Evolutionary conservation across 176 grass and related monocot species (phyloP).

Genomic region (maize (Zea mays)): Zm-B73-REFERENCE-NAM-5.0 NC_050096.1:15015501-15016000

Average conservation of each 20-base stretch:
- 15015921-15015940: slow-evolving; percentile 23
- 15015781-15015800: neutral
- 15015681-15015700: no score
- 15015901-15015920: neutral
- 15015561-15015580: no score
- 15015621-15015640: no score
- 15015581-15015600: no score
- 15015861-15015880: slow-evolving; percentile 20
- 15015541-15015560: no score
- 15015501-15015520: no score
- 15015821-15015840: slow-evolving; percentile 21
- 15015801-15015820: neutral
- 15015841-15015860: neutral
- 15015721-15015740: neutral
- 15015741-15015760: neutral
- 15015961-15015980: neutral
- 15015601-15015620: no score
- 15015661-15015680: no score
- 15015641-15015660: no score
- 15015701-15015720: no score
- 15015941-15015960: slow-evolving; percentile 2
- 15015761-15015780: neutral
- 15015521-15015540: no score
- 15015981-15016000: slow-evolving; percentile 19
- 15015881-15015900: slow-evolving; percentile 22